Evolutionary conservation across 805 yeast species (phyloP).

Genomic region (Kodamaea laetipori): DNA sequence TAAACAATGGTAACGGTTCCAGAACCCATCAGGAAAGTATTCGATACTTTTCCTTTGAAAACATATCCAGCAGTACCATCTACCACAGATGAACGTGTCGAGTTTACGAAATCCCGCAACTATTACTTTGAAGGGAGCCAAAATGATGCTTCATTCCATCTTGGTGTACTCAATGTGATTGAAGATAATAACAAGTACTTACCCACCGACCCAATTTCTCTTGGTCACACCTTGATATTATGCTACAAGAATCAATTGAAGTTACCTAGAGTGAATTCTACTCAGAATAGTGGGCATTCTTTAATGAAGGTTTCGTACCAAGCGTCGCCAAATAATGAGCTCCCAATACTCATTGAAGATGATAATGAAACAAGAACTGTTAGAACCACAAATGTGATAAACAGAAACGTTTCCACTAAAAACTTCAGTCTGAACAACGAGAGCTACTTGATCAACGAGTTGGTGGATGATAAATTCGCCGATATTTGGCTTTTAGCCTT

Average conservation of each 20-base stretch:
- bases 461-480: conserved; percentile 50
- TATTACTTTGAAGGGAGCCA: conserved; percentile 21
- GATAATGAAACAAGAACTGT: conserved; percentile 7
- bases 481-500: conserved; percentile 50
- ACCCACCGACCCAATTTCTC: conserved; percentile 63
- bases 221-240: conserved; percentile 48
- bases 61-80: conserved; percentile 40
- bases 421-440: conserved; percentile 12
- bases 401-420: conserved; percentile 10
- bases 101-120: conserved; percentile 12
- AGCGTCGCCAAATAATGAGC: conserved; percentile 49
- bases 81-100: conserved; percentile 16
- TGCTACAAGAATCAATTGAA: conserved; percentile 45
- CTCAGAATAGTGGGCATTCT: conserved; percentile 25
- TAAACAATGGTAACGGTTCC: conserved; percentile 38
- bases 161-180: conserved; percentile 55
- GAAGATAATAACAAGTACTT: conserved; percentile 31
- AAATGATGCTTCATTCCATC: conserved; percentile 38
- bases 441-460: conserved; percentile 19
- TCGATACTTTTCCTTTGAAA: conserved; percentile 54
- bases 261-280: conserved; percentile 36
- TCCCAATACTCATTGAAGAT: conserved; percentile 62
- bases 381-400: conserved; percentile 9
- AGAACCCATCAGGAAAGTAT: conserved; percentile 42
- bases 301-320: conserved; percentile 49